Evolutionary conservation across 208 protist genomes (phyloP), one percentile per base, ranked within the genome.

Genomic region (Trypanosoma congolense): DNA sequence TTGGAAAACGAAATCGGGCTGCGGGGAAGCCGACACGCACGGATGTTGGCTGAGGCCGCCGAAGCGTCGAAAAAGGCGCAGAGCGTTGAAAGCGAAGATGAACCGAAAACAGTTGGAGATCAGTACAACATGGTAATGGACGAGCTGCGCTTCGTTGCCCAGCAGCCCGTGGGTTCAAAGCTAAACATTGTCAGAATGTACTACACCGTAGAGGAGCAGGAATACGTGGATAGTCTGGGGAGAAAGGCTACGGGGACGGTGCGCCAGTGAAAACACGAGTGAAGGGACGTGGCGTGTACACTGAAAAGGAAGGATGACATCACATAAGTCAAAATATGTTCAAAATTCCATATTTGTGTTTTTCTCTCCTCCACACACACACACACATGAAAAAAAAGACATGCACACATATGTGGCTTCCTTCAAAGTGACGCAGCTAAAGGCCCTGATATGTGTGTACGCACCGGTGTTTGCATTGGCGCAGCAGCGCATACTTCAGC

Each of bases 111-210:
- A 9, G 59, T 80, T 8, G 55, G 45, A 18, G 76, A 90, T 40
- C 76, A 84, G 62, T 85, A 90, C 63, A 58, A 55, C 4, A 74
- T 80, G 35, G 63, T 90, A 16, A 79, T 90, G 78, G 77, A 84
- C 14, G 83, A 90, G 54, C 61, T 90, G 29, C 61, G 65, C 50
- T 87, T 77, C 46, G 78, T 86, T 35, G 57, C 73, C 14, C 52
- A 42, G 9, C 79, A 84, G 57, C 83, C 83, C 24, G 76, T 90
- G 25, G 79, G 79, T 53, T 90, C 79, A 45, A 90, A 90, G 70
- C 44, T 70, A 47, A 90, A 87, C 65, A 82, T 90, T 53, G 85
- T 83, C 25, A 75, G 74, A 10, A 60, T 90, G 19, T 66, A 90
- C 64, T 90, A 87, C 63, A 68, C 86, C 16, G 36, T 87, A 40